Conservation (phyloP, 1,284 basidiomycete species). For the Ganoderma sp. region DNA sequence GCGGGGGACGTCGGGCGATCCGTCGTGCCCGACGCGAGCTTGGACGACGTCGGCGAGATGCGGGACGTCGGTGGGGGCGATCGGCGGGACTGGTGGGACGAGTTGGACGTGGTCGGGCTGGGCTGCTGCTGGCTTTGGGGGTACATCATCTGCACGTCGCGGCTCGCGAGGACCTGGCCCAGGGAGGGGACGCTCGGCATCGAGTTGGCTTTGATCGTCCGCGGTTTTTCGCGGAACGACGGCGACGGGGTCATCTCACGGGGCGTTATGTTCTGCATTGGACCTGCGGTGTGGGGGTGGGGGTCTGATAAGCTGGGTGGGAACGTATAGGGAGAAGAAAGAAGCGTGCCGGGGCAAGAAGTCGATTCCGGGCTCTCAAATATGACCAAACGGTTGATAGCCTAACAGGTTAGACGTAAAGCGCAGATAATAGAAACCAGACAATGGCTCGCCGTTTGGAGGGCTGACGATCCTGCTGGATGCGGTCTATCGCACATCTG, state of each 20-base stretch:
- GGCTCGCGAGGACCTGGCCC: conserved; percentile 51
- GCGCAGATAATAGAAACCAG: conserved; percentile 28
- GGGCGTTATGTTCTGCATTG: conserved; percentile 53
- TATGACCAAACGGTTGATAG: conserved; percentile 32
- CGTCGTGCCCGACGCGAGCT: conserved; percentile 48
- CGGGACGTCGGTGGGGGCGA: conserved; percentile 50
- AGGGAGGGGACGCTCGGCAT: conserved; percentile 65
- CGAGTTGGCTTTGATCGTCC: conserved; percentile 63
- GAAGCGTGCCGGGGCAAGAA: conserved; percentile 30
- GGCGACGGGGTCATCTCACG: conserved; percentile 75
- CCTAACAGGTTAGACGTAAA: conserved; percentile 34
- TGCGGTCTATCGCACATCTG: conserved; percentile 18
- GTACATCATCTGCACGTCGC: conserved; percentile 34
- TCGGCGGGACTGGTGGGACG: conserved; percentile 48
- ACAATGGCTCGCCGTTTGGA: conserved; percentile 22
- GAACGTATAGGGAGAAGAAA: conserved; percentile 31
- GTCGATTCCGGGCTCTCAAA: conserved; percentile 30
- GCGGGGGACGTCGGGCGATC: conserved; percentile 42
- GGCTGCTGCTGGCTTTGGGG: conserved; percentile 54
- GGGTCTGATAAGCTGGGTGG: conserved; percentile 37
- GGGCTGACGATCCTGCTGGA: conserved; percentile 26
- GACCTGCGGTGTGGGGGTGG: conserved; percentile 33
- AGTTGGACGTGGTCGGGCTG: conserved; percentile 60
- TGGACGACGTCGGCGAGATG: conserved; percentile 44
- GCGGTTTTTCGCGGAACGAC: conserved; percentile 61